A percentile compares a stretch with the other conserved stretches of the same genome.
Conservation (phyloP, 805 yeast species). For the Schwanniomyces sp. region DNA sequence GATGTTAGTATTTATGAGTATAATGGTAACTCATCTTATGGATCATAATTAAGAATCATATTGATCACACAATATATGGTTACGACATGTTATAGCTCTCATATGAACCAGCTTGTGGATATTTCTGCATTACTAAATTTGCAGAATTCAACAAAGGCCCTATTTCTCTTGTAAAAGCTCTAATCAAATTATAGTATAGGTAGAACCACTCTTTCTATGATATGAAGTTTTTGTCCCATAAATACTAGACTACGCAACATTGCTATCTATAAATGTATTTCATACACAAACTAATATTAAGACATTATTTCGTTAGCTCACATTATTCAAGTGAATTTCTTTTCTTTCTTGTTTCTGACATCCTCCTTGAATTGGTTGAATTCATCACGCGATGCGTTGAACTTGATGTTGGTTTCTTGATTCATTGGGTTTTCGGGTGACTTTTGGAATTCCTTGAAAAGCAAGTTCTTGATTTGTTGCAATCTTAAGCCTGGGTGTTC, state of each 20-base stretch:
- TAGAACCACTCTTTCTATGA: background rate
- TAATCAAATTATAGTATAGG: too few species aligned
- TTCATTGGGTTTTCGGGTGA: constrained; percentile 83
- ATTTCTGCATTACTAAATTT: too few species aligned
- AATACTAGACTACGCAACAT: background rate
- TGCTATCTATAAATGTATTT: background rate
- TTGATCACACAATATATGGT: too few species aligned
- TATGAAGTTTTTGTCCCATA: background rate
- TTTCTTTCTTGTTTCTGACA: constrained; percentile 51
- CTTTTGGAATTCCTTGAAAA: constrained; percentile 79
- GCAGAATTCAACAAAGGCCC: too few species aligned
- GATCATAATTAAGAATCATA: too few species aligned
- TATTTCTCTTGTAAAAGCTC: too few species aligned
- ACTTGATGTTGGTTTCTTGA: constrained; percentile 62
- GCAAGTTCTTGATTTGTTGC: constrained; percentile 73
- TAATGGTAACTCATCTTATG: too few species aligned
- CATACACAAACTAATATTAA: background rate
- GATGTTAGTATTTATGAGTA: too few species aligned
- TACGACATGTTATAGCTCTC: too few species aligned
- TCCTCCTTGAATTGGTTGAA: constrained; percentile 45
- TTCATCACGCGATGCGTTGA: constrained; percentile 61
- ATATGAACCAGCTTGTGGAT: too few species aligned
- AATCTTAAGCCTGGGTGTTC: constrained; percentile 80
- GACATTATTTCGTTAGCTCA: background rate
- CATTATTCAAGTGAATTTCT: constrained; percentile 22